A percentile compares a stretch with the other conserved stretches of the same genome.
Evolutionary conservation across 2,329 filamentous ascomycete genomes (phyloP).

Genomic region (Ophiostoma quercus): DNA sequence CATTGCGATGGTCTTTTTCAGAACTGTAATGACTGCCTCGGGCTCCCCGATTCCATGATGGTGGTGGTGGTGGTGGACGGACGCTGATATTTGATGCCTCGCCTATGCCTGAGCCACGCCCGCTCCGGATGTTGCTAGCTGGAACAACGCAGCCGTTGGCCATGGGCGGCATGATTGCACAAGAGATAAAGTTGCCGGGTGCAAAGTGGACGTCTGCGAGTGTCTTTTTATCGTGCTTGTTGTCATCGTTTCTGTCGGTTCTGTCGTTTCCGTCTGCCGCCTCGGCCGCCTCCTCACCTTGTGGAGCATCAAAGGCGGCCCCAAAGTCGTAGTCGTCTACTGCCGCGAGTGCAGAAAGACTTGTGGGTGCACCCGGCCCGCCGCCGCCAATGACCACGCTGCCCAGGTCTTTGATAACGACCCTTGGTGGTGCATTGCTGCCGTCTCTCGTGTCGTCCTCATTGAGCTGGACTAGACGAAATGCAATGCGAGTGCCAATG

Average conservation of each 20-base stretch:
- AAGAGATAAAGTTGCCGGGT: slow-evolving; percentile 82
- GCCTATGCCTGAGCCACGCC: slow-evolving; percentile 38
- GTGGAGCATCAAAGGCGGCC: neutral
- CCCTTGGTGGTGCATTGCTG: slow-evolving; percentile 45
- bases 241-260: neutral
- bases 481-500: slow-evolving; percentile 78
- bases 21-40: neutral
- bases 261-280: neutral
- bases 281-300: neutral
- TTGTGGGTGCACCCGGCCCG: slow-evolving; percentile 36
- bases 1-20: neutral
- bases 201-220: slow-evolving; percentile 74
- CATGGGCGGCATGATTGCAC: slow-evolving; percentile 71
- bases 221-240: slow-evolving; percentile 63
- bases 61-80: slow-evolving; percentile 19
- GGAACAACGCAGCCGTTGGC: slow-evolving; percentile 63
- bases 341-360: slow-evolving; percentile 30
- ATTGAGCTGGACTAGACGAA: slow-evolving; percentile 81
- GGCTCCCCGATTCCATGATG: neutral
- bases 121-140: slow-evolving; percentile 45
- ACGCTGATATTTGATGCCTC: slow-evolving; percentile 32
- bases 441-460: slow-evolving; percentile 38
- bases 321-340: slow-evolving; percentile 31
- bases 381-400: slow-evolving; percentile 69
- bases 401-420: slow-evolving; percentile 74